phyloP scores from a whole-genome alignment of 2,329 filamentous ascomycete genomes.

The Hymenoscyphus infarciens region DNA sequence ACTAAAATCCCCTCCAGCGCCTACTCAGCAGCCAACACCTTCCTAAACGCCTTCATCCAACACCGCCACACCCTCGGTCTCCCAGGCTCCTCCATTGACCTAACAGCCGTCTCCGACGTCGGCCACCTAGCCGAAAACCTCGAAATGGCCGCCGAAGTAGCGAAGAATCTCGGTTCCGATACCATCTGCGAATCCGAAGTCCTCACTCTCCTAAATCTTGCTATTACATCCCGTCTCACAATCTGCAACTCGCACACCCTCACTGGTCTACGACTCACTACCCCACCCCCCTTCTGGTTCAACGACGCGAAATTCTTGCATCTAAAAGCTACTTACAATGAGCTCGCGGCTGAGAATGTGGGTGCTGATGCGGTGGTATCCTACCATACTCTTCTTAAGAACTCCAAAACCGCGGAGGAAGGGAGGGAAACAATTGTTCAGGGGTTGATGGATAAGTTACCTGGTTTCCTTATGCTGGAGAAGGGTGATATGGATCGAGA shows the following conservation, averaged over 20 bases:
- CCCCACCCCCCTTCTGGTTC: slow-evolving; percentile 49
- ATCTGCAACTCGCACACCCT: slow-evolving; percentile 50
- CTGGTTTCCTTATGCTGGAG: slow-evolving; percentile 48
- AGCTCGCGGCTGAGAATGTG: slow-evolving; percentile 34
- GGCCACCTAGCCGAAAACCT: slow-evolving; percentile 30
- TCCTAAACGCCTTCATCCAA: slow-evolving; percentile 37
- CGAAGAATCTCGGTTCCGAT: slow-evolving; percentile 34
- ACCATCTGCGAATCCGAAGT: slow-evolving; percentile 53
- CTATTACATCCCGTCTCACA: slow-evolving; percentile 45
- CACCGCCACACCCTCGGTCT: slow-evolving; percentile 30
- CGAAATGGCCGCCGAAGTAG: slow-evolving; percentile 28
- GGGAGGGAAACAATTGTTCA: slow-evolving; percentile 44
- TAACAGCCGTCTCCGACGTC: slow-evolving; percentile 33
- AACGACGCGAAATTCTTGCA: slow-evolving; percentile 52
- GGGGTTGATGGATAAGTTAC: slow-evolving; percentile 46
- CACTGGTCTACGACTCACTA: slow-evolving; percentile 50
- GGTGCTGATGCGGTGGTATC: slow-evolving; percentile 36
- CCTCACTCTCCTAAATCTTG: slow-evolving; percentile 49
- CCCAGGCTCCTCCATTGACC: slow-evolving; percentile 33
- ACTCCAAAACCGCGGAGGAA: slow-evolving; percentile 42
- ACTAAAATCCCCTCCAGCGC: slow-evolving; percentile 28
- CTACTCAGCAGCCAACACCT: slow-evolving; percentile 41
- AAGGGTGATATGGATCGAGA: slow-evolving; percentile 47
- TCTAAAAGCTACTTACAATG: slow-evolving; percentile 39
- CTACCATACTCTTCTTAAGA: slow-evolving; percentile 43